A percentile compares a stretch with the other conserved stretches of the same genome.
Conservation (phyloP, 805 yeast genomes). For the Lipomyces starkeyi region DNA sequence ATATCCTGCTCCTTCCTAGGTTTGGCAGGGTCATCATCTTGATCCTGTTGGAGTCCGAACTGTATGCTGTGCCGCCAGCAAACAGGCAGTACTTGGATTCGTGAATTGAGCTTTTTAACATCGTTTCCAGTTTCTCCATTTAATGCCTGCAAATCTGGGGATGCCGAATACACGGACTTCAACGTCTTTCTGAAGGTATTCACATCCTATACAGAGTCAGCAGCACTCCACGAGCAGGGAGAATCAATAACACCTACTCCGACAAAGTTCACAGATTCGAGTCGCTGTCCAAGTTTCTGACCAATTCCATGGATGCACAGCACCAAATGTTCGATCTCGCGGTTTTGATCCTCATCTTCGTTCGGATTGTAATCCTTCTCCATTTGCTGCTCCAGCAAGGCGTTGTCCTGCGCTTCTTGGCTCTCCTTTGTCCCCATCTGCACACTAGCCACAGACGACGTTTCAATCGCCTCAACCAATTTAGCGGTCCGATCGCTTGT, state of each 20-base stretch:
- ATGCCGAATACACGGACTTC: conserved; percentile 34
- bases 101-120: conserved; percentile 44
- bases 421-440: conserved; percentile 16
- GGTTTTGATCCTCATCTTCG: conserved; percentile 32
- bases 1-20: conserved; percentile 30
- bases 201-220: conserved; percentile 25
- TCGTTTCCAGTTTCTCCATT: conserved; percentile 28
- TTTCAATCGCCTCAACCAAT: conserved; percentile 17
- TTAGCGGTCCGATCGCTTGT: conserved; percentile 15
- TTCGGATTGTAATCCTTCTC: conserved; percentile 40
- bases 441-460: background rate
- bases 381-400: conserved; percentile 40
- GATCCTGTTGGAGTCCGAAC: conserved; percentile 38
- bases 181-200: conserved; percentile 39
- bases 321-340: conserved; percentile 66
- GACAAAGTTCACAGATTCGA: conserved; percentile 83
- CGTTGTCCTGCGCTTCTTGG: conserved; percentile 25
- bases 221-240: background rate
- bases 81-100: conserved; percentile 85
- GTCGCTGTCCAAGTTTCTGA: conserved; percentile 77
- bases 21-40: conserved; percentile 10
- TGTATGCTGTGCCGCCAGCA: conserved; percentile 78
- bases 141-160: conserved; percentile 36
- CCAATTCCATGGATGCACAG: conserved; percentile 97
- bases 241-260: conserved; percentile 53